Base-by-base conservation (phyloP, 1,139 yeast species). In the Arxiozyma heterogenica region DNA sequence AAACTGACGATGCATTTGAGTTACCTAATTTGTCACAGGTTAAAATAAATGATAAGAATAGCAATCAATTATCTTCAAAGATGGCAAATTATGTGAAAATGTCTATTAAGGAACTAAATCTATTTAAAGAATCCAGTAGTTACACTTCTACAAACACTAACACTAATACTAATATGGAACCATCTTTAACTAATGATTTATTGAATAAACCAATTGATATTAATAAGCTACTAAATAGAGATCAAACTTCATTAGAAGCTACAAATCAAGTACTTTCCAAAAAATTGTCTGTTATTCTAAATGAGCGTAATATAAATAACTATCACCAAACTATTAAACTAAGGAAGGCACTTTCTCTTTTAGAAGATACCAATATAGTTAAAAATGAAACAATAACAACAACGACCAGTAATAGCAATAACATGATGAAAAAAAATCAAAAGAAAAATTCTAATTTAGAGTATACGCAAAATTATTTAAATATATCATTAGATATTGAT, bases 231-330 rank as follows among this genome's bases (percentile, higher is more conserved):
- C 2, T 45, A 20, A 49, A 52, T 20, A 41, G 45, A 22, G 53
- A 50, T 17, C 22, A 49, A 39, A 50, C 54, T 17, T 53, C 55
- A 25, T 43, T 57, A 15, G 57, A 57, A 27, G 53, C 61, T 8
- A 60, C 71, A n/a, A 64, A 65, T 46, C 46, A 56, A 38, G 60
- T 75, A 4, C 65, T 81, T 20, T 75, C 82, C 0, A 66, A 72
- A 5, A 75, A 83, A 58, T 69, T 82, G 44, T 74, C 81, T 0
- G 74, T 79, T 39, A 81, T 82, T 1, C 67, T 80, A 57, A 80
- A 78, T 59, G 73, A 73, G 45, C 74, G 76, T 22, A 68, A 66
- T 41, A 69, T 75, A 44, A 71, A 77, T 53, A 87, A 83, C 60
- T 63, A 12, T 67, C 77, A 18, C 67, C 79, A 47, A 66, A 81